Conservation (phyloP, 2,329 filamentous ascomycete species). For the Fusarium nelsonii region DNA sequence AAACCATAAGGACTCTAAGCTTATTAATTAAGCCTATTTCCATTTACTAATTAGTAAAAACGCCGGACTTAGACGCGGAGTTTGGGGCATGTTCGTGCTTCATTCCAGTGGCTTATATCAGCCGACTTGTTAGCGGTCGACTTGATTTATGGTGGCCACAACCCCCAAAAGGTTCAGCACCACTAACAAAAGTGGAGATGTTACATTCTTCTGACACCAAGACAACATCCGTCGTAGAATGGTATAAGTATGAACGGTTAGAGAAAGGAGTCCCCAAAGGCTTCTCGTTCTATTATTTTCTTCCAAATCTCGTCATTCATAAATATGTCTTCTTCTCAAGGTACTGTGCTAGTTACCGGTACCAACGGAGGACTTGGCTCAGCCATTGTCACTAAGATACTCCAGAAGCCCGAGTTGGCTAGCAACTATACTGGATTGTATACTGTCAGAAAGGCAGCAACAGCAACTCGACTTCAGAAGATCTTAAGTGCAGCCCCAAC, state of each 20-base stretch:
- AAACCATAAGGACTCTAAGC: not conserved
- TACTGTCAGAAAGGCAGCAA: conserved; percentile 51
- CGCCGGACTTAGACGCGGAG: not conserved
- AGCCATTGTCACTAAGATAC: conserved; percentile 50
- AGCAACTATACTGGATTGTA: conserved; percentile 53
- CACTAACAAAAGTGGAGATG: conserved; percentile 33
- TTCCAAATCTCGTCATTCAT: not conserved
- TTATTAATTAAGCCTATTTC: not conserved
- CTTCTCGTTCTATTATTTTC: not conserved
- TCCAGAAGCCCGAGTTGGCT: conserved; percentile 48
- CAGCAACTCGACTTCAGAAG: conserved; percentile 48
- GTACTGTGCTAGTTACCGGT: conserved; percentile 55
- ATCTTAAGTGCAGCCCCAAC: conserved; percentile 39
- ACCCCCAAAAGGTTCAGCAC: not conserved
- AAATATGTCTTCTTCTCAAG: conserved; percentile 38
- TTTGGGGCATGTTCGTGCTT: not conserved
- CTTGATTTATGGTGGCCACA: not conserved
- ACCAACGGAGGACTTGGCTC: conserved; percentile 56
- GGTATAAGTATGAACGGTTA: conserved; percentile 33
- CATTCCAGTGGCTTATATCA: conserved; percentile 43
- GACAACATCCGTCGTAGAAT: not conserved
- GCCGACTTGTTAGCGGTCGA: conserved; percentile 31
- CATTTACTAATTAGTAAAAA: not conserved
- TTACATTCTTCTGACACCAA: not conserved
- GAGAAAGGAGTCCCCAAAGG: not conserved